Base-by-base conservation (phyloP, 805 yeast species). In the Barnettozyma pratensis region DNA sequence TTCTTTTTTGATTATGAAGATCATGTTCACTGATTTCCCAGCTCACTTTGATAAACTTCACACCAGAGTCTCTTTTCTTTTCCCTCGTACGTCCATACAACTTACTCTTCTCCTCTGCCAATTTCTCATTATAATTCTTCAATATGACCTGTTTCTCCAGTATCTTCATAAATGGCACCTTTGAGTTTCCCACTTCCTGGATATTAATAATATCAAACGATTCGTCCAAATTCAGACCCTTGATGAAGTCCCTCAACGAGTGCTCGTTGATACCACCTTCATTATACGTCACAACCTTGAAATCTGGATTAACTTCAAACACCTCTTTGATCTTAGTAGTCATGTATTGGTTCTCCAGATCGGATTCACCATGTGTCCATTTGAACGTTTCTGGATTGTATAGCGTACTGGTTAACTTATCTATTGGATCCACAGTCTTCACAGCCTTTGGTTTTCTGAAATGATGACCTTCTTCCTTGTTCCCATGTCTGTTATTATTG, bases 21-120 rank as follows among this genome's bases (percentile, higher is more conserved):
- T 81, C 86, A 39, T 74, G 72, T 34, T 66, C 61, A n/a, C 75
- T 73, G 25, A 80, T 80, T 42, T 75, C 73, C 85, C 85, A 81
- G 9, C 80, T 72, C 4, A 81, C 60, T 39, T 73, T 73, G 34
- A 81, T 63, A 32, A 72, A 64, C 54, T 80, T 80, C n/a, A 70
- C 52, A 32, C 71, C 69, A 0, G 55, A 49, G 12, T 65, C 69
- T 48, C 63, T 54, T 37, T 51, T 58, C 47, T 55, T 60, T 32
- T 53, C 64, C 27, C 39, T 51, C 1, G 63, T 61, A 40, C 65
- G 52, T n/a, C 65, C 64, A 44, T 41, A 61, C 25, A 54, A 8
- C 39, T 52, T 58, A 6, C 56, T 42, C 26, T 56, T 40, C 41
- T 55, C 57, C 19, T 45, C 45, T 1, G 64, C 57, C 7, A 46